Base-by-base conservation (phyloP, 140 eudicot species). In the Bidens hawaiensis region DNA sequence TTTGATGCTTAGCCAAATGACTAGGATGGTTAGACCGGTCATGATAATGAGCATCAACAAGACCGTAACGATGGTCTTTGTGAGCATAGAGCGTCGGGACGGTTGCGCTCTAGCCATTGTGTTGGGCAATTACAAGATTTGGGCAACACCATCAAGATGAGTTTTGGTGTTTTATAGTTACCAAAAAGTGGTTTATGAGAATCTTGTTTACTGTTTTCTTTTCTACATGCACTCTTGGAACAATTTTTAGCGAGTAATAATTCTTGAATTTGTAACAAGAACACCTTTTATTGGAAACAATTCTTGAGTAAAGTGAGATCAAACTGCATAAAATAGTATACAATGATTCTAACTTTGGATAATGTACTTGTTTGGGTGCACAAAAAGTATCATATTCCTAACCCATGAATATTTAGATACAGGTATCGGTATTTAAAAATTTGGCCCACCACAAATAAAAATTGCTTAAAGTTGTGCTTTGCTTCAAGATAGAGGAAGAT, bases 1-100 rank as follows among this genome's bases (percentile, higher is more conserved):
- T 69, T 46, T 78, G 48, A 85, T 47, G 4, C 71, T 64, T 36
- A 82, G 74, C 99, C 99, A 93, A 3, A 70, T 75, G 65, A 88
- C 71, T 60, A 93, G 81, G 18, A 76, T 76, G 60, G 77, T 76
- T 56, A 90, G 46, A 18, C 86, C 88, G 2, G 67, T 72, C 60
- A 87, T 58, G 71, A 82, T 18, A 5, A 84, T 40, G 1, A 93
- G 52, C 31, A 72, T 65, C 23, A 91, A 65, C 9, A 84, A 4
- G 21, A 70, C 21, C 1, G 74, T 72, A 19, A 76, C 76, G 1
- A 87, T 42, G 54, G 34, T 9, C 64, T 65, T 71, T 2, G 66
- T 11, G 2, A 75, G 64, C 3, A 46, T 33, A 6, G 83, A 77
- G 14, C 55, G n/a, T n/a, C n/a, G 64, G 36, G 69, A 60, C 16